Base-by-base conservation (phyloP, 192 early-diverging fungal species). In the Mortierella claussenii region DNA sequence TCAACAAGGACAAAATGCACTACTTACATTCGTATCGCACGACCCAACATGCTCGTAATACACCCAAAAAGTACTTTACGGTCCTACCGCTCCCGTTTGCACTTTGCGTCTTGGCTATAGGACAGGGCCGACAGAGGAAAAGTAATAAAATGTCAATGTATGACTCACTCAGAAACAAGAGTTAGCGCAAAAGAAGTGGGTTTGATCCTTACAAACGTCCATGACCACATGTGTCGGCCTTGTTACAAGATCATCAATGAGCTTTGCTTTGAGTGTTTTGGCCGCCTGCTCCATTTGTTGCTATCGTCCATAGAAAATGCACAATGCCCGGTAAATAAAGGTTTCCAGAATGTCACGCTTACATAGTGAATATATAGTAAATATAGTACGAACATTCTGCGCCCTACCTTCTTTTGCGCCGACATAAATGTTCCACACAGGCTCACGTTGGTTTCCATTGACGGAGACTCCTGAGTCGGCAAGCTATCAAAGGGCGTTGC, bases 131-230 rank as follows among this genome's bases (percentile, higher is more conserved):
- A n/a, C 15, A 45, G 15, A 9, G 2, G 23, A 24, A 30, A 57
- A 26, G 18, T 4, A 27, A 3, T 20, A 53, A 31, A n/a, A 12
- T 28, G 53, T 31, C 15, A 54, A 0, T 11, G 11, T 23, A 20
- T n/a, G n/a, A n/a, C n/a, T n/a, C n/a, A n/a, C n/a, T n/a, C n/a
- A n/a, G n/a, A n/a, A n/a, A n/a, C n/a, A n/a, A n/a, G n/a, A n/a
- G n/a, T n/a, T n/a, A n/a, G n/a, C n/a, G n/a, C n/a, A n/a, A n/a
- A n/a, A n/a, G n/a, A n/a, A n/a, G n/a, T n/a, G n/a, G n/a, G n/a
- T n/a, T n/a, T n/a, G n/a, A n/a, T n/a, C n/a, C n/a, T n/a, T 76
- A 76, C 73, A 46, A 24, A 62, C 62, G 34, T 76, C 57, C 59
- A 76, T 48, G 2, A 76, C 73, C 2, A 76, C 46, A 67, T 76